Evolutionary conservation across 495 filamentous ascomycete species (phyloP), one percentile per base, ranked within the genome.

Genomic region (Aspergillus saccharolyticus): DNA sequence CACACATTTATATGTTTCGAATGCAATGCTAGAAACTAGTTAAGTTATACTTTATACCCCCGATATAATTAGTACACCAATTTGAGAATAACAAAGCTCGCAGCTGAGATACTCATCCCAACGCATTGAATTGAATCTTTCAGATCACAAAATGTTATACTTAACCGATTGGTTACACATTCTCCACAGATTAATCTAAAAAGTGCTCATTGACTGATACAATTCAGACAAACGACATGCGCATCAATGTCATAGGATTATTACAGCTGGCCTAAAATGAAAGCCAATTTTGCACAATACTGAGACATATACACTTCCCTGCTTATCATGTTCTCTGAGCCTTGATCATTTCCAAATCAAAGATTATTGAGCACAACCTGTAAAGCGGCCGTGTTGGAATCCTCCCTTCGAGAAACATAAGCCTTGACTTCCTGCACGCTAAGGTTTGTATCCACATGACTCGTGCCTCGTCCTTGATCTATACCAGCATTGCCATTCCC

Each of bases 391-490:
- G 83, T 90, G 59, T 86, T 82, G 24, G 83, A 85, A 73, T 97
- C 92, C 70, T 96, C 92, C 58, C 92, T 78, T 70, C 79, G 82
- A 69, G 86, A 74, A 55, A 97, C 83, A 81, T 90, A 96, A 17
- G 83, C 83, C 76, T 88, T 86, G 69, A 97, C 85, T 68, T 96
- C 91, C 56, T 74, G 74, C 58, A 75, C 70, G 78, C 83, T 76
- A 79, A 90, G 62, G 63, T 74, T 66, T 82, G 67, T 73, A 73
- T 82, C 77, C 44, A 39, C 33, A 64, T 81, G 30, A 63, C 71
- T 53, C 44, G 25, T 16, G 4, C 52, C 60, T 9, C 73, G 70
- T 22, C 66, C 61, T 21, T 69, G 52, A 10, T 57, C 56, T 18
- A 52, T 49, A 9, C 62, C 55, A 24, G 63, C 18, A 21, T 57